Evolutionary conservation across 345 rosid species (phyloP).

Genomic region (Fremontodendron californicum): DNA sequence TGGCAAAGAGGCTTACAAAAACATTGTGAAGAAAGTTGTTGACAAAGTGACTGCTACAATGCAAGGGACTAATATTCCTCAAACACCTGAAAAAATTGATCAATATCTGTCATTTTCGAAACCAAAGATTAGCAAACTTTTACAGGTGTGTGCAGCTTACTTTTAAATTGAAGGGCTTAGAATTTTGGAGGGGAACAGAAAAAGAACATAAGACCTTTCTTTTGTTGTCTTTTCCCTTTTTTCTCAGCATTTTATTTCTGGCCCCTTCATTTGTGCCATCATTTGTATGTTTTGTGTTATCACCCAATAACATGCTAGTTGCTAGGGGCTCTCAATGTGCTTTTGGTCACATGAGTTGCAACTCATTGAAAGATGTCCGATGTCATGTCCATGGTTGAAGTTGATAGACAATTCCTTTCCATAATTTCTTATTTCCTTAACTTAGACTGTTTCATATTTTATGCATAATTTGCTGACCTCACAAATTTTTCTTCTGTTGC

Average conservation of each 20-base stretch:
- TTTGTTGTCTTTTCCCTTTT: background rate
- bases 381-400: background rate
- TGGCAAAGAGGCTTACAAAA: conserved; percentile 84
- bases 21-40: conserved; percentile 90
- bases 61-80: conserved; percentile 76
- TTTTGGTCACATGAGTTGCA: background rate
- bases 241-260: background rate
- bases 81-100: conserved; percentile 88
- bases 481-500: conserved; percentile 19
- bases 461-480: background rate
- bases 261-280: background rate
- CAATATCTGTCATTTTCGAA: conserved; percentile 75
- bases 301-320: background rate
- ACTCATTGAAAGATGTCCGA: background rate
- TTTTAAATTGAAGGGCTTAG: background rate
- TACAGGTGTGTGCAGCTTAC: conserved; percentile 53
- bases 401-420: background rate
- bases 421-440: background rate
- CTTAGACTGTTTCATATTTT: background rate
- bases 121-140: conserved; percentile 88
- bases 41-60: conserved; percentile 84
- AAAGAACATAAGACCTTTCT: background rate
- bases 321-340: background rate
- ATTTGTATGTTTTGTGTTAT: background rate
- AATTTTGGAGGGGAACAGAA: background rate